Conservation (phyloP, 257 asterid genomes). For the Jaltomata sinuosa region DNA sequence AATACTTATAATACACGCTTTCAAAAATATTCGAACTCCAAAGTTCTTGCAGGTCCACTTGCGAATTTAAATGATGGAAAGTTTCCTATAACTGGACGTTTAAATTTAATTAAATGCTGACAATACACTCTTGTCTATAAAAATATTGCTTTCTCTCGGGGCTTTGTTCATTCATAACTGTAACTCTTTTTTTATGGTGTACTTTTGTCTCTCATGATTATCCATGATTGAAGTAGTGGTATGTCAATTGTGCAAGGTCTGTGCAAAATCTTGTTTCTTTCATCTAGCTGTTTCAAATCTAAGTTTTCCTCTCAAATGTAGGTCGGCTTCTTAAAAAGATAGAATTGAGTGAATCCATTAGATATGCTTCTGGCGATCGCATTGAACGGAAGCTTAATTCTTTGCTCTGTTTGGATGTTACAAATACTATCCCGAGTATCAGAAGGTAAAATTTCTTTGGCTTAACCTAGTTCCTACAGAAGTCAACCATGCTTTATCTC, state of each 20-base stretch:
- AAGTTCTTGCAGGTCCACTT: not conserved
- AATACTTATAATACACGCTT: not conserved
- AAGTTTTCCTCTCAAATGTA: constrained; percentile 12
- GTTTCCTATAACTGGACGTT: not conserved
- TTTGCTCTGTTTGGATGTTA: constrained; percentile 77
- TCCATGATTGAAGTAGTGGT: not conserved
- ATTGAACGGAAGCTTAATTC: constrained; percentile 77
- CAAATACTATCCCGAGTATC: constrained; percentile 57
- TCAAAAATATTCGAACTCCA: not conserved
- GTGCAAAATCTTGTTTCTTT: not conserved
- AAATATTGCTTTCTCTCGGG: not conserved
- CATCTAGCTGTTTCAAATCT: not conserved
- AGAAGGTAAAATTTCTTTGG: constrained; percentile 38
- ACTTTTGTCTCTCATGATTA: not conserved
- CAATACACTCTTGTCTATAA: not conserved
- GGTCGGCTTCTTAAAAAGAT: constrained; percentile 81
- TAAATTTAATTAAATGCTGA: not conserved
- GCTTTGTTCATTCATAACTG: not conserved
- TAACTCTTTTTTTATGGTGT: not conserved
- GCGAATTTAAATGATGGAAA: not conserved
- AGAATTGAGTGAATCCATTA: constrained; percentile 76
- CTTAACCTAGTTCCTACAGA: not conserved
- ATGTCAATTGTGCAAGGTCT: not conserved
- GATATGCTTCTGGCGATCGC: constrained; percentile 92
- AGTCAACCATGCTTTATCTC: not conserved